Percentiles rank a stretch among this genome's conserved stretches.
These are phyloP conservation scores for Irpex lacteus DNA, from an alignment of 1,284 basidiomycete species.

Conservation along the genomic window DNA sequence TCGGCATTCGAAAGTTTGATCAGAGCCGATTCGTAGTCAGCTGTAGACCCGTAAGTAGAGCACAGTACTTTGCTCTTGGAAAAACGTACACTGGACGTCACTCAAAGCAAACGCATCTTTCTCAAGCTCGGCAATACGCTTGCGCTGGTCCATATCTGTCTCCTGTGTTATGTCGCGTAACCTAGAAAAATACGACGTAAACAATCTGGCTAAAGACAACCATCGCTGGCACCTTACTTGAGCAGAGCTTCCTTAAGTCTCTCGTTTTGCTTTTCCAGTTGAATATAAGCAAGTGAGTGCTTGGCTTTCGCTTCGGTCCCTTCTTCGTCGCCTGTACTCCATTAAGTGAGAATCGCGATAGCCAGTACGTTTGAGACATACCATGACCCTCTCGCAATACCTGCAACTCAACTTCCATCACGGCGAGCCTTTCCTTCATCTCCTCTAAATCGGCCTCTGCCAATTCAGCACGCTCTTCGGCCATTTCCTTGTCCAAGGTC, in stretches of 20 bases:
- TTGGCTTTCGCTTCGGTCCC: slow-evolving; percentile 48
- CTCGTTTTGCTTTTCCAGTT: slow-evolving; percentile 96
- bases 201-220: not conserved
- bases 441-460: slow-evolving; percentile 78
- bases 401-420: slow-evolving; percentile 82
- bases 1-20: slow-evolving; percentile 86
- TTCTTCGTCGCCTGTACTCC: slow-evolving; percentile 32
- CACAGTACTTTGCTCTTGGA: not conserved
- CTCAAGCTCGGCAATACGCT: slow-evolving; percentile 85
- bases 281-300: slow-evolving; percentile 79
- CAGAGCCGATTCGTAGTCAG: slow-evolving; percentile 75
- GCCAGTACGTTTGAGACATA: slow-evolving; percentile 20
- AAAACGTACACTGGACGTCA: slow-evolving; percentile 60
- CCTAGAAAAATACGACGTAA: slow-evolving; percentile 35
- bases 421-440: slow-evolving; percentile 75
- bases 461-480: slow-evolving; percentile 89
- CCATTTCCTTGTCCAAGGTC: slow-evolving; percentile 95
- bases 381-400: slow-evolving; percentile 62
- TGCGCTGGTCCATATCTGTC: slow-evolving; percentile 82
- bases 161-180: slow-evolving; percentile 88
- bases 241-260: slow-evolving; percentile 92
- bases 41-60: slow-evolving; percentile 35
- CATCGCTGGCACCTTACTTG: slow-evolving; percentile 42
- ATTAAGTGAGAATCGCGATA: not conserved
- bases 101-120: slow-evolving; percentile 75